Evolutionary conservation across 1,139 yeast genomes (phyloP).

Genomic region (Hansenula sp.): DNA sequence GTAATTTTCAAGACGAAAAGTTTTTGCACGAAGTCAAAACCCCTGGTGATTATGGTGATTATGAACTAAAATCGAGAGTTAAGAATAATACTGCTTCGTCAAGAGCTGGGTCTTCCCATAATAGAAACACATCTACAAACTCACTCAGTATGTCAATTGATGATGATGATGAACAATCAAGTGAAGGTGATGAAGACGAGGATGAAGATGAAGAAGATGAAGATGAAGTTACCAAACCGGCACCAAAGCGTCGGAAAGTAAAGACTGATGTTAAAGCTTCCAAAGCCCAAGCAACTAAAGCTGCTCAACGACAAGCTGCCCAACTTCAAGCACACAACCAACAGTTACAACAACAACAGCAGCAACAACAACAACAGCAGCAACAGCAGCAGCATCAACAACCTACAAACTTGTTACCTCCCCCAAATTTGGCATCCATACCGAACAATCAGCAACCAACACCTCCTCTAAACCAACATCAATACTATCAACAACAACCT

Average conservation of each 20-base stretch:
- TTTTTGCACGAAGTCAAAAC: constrained; percentile 53
- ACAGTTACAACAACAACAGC: neutral
- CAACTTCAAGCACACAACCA: too few species aligned
- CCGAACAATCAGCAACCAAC: neutral
- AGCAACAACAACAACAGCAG: constrained; percentile 9
- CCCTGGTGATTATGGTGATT: constrained; percentile 54
- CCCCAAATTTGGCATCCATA: neutral
- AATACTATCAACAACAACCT: constrained; percentile 6
- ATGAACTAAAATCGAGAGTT: constrained; percentile 29
- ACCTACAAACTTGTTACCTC: too few species aligned
- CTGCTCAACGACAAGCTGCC: neutral
- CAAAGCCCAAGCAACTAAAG: constrained; percentile 9
- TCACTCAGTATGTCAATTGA: constrained; percentile 16
- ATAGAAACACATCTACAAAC: constrained; percentile 10
- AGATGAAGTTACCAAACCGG: constrained; percentile 17
- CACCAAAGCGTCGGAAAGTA: neutral
- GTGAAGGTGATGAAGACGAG: constrained; percentile 24
- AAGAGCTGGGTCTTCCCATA: neutral
- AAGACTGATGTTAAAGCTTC: neutral
- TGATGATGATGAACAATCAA: constrained; percentile 18
- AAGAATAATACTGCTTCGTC: constrained; percentile 13
- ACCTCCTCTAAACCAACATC: constrained; percentile 6
- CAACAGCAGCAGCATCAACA: constrained; percentile 3
- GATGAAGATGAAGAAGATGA: constrained; percentile 25
- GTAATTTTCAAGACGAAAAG: constrained; percentile 40